Evolutionary conservation across 495 filamentous ascomycete species (phyloP).

Genomic region (Penicillium bovifimosum): DNA sequence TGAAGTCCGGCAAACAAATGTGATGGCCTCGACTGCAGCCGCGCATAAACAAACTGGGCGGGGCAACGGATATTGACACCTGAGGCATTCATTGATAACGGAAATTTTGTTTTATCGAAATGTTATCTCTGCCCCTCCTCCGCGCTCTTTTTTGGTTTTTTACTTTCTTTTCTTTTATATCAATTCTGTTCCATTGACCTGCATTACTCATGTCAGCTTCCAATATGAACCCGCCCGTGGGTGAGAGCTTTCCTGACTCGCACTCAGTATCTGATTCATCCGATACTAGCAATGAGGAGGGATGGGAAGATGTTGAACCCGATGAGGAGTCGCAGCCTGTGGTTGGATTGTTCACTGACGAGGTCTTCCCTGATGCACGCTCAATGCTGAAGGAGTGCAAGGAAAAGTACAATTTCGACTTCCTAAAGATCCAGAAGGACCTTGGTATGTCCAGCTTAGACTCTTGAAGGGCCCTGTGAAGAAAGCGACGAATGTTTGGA

Average conservation of each 20-base stretch:
- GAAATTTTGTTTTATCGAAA: conserved; percentile 24
- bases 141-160: conserved; percentile 1
- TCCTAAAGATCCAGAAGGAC: conserved; percentile 56
- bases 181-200: conserved; percentile 4
- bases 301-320: conserved; percentile 77
- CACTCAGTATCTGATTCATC: conserved; percentile 42
- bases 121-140: conserved; percentile 22
- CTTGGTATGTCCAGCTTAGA: conserved; percentile 50
- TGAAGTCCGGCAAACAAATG: conserved; percentile 1
- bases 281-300: conserved; percentile 55
- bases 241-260: conserved; percentile 25
- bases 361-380: conserved; percentile 56
- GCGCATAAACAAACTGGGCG: conserved; percentile 38
- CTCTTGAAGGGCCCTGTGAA: not conserved
- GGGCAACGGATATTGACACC: conserved; percentile 30
- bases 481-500: not conserved
- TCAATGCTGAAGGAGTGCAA: conserved; percentile 71
- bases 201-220: conserved; percentile 28
- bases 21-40: conserved; percentile 5
- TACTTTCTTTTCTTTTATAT: not conserved
- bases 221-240: conserved; percentile 16
- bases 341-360: conserved; percentile 65
- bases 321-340: conserved; percentile 60
- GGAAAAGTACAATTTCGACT: conserved; percentile 67
- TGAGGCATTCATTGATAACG: conserved; percentile 25